These are phyloP conservation scores for Elymus sibiricus DNA, from an alignment of 176 grass and related monocot species.

Conservation along the genomic window DNA sequence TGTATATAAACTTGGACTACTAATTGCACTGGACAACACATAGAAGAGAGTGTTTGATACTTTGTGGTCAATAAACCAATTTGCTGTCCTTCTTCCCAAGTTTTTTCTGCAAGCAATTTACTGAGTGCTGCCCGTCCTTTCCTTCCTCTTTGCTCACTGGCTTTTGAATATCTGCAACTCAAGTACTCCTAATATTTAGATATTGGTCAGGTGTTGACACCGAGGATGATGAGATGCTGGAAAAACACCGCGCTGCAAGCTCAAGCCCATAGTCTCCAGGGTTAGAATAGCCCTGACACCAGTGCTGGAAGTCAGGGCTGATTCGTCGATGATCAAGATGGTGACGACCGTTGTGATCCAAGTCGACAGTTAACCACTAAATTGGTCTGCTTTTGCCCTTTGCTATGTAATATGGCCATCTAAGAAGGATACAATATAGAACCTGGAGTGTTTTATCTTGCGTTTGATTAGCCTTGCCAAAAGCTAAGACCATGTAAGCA, in stretches of 20 bases:
- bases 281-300: background rate
- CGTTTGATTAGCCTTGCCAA: too few relatives aligned
- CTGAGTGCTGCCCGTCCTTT: background rate
- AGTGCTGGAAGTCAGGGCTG: background rate
- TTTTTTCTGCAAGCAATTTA: background rate
- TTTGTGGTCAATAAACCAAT: background rate
- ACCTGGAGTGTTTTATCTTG: too few relatives aligned
- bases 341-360: background rate
- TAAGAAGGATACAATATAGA: too few relatives aligned
- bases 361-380: background rate
- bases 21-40: background rate
- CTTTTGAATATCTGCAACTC: background rate
- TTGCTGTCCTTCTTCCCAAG: background rate
- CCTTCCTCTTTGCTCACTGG: background rate
- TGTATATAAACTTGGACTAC: background rate
- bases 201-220: background rate
- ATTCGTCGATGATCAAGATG: background rate
- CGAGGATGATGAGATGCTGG: background rate
- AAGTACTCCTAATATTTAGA: background rate
- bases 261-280: background rate
- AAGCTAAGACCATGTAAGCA: too few relatives aligned
- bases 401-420: too few relatives aligned
- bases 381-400: too few relatives aligned
- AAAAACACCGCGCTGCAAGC: background rate
- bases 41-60: background rate